phyloP scores from a whole-genome alignment of 176 grass and related monocot genomes.

The Oryza rufipogon region DNA sequence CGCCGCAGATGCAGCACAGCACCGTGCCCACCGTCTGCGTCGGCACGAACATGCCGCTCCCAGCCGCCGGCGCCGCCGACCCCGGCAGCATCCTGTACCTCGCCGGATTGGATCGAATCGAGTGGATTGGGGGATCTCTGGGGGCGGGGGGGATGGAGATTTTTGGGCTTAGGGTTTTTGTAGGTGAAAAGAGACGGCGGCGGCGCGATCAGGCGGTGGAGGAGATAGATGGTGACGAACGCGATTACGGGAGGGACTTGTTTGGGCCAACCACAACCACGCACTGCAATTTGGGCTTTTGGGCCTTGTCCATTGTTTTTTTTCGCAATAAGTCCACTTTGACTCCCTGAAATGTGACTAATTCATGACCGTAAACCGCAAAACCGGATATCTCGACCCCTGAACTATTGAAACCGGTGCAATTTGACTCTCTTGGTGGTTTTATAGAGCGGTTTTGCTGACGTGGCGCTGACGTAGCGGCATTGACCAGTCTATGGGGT shows the following conservation, averaged over 20 bases:
- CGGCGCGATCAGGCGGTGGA: not conserved
- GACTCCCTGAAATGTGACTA: no score
- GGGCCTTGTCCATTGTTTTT: not conserved
- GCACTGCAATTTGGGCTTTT: not conserved
- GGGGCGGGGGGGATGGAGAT: slow-evolving; percentile 19
- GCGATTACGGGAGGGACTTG: slow-evolving; percentile 26
- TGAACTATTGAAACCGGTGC: no score
- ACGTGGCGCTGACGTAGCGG: no score
- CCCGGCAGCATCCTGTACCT: slow-evolving; percentile 42
- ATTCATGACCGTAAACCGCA: no score
- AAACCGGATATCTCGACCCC: no score
- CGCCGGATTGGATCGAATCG: slow-evolving; percentile 7
- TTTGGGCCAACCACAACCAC: not conserved
- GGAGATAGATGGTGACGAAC: slow-evolving; percentile 20
- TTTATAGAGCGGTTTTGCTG: no score
- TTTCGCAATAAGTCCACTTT: no score
- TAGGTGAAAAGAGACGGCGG: slow-evolving; percentile 5
- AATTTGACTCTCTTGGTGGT: no score
- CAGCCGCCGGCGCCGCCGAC: slow-evolving; percentile 50
- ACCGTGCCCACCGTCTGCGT: slow-evolving; percentile 84
- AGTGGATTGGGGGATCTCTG: not conserved
- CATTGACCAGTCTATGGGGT: no score
- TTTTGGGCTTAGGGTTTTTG: slow-evolving; percentile 50
- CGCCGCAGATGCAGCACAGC: slow-evolving; percentile 92
- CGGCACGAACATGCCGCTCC: slow-evolving; percentile 86